Conservation (phyloP, 208 protist genomes). For the Trypanosoma mega region DNA sequence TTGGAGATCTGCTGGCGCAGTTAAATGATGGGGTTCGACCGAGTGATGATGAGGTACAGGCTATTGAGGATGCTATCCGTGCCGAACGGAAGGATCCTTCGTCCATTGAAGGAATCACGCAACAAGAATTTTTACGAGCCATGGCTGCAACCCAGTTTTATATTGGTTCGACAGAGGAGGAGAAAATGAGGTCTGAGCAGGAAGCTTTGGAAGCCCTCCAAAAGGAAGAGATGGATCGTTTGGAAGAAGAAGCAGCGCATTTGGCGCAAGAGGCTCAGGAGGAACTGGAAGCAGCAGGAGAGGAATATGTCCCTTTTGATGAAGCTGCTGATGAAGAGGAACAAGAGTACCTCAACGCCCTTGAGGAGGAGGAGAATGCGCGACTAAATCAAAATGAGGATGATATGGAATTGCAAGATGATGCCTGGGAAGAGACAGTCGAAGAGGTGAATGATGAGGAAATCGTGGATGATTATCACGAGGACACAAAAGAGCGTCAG, state of each 20-base stretch:
- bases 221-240: conserved; percentile 30
- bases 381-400: conserved; percentile 30
- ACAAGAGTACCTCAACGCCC: conserved; percentile 20
- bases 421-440: conserved; percentile 2
- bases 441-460: conserved; percentile 11
- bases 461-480: conserved; percentile 15
- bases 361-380: conserved; percentile 28
- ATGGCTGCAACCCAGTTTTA: conserved; percentile 37
- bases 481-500: conserved; percentile 22
- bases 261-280: conserved; percentile 35
- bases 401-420: conserved; percentile 24
- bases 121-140: conserved; percentile 33
- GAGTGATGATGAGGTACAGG: conserved; percentile 32
- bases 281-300: conserved; percentile 30
- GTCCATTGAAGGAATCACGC: conserved; percentile 22
- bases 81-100: conserved; percentile 19
- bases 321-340: conserved; percentile 23
- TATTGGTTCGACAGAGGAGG: conserved; percentile 28
- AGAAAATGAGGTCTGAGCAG: conserved; percentile 21
- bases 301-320: conserved; percentile 31
- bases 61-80: conserved; percentile 32
- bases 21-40: conserved; percentile 36
- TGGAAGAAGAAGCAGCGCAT: conserved; percentile 32
- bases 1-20: conserved; percentile 27
- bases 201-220: conserved; percentile 29